Percentiles rank a stretch among this genome's conserved stretches.
phyloP scores from a whole-genome alignment of 176 grass and related monocot species.

The Eleusine indica region DNA sequence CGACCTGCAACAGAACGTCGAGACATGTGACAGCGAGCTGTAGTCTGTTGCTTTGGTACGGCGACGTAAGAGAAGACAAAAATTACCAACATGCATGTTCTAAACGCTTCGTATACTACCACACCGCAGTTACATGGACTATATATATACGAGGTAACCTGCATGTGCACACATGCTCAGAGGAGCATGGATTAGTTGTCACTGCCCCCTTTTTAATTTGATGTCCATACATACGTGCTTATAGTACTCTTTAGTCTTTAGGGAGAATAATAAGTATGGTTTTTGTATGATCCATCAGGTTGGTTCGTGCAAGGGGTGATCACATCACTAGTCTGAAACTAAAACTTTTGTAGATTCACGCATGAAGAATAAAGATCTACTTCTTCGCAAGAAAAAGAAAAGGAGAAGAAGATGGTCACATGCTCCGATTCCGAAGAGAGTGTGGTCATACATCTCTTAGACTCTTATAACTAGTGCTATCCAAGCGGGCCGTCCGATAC shows the following conservation, averaged over 20 bases:
- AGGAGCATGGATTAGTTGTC: constrained; percentile 6
- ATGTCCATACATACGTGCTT: background rate
- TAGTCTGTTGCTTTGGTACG: background rate
- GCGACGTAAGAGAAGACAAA: constrained; percentile 4
- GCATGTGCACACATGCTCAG: background rate
- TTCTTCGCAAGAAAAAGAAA: no score
- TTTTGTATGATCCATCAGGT: background rate
- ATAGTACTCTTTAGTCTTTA: background rate
- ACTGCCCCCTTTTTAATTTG: background rate
- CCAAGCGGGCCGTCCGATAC: no score
- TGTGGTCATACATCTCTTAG: no score
- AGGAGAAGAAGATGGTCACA: no score
- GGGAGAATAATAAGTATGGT: no score
- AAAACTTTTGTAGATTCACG: background rate
- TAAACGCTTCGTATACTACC: background rate
- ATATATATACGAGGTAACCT: background rate
- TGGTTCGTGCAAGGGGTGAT: background rate
- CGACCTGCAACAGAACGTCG: background rate
- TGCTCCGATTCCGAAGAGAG: no score
- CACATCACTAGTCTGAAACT: background rate
- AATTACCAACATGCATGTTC: background rate
- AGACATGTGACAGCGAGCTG: constrained; percentile 15
- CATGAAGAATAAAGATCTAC: no score
- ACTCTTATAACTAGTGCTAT: no score
- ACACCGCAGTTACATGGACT: background rate